Conservation (phyloP, 805 yeast species). For the Monosporozyma yasuniensis region DNA sequence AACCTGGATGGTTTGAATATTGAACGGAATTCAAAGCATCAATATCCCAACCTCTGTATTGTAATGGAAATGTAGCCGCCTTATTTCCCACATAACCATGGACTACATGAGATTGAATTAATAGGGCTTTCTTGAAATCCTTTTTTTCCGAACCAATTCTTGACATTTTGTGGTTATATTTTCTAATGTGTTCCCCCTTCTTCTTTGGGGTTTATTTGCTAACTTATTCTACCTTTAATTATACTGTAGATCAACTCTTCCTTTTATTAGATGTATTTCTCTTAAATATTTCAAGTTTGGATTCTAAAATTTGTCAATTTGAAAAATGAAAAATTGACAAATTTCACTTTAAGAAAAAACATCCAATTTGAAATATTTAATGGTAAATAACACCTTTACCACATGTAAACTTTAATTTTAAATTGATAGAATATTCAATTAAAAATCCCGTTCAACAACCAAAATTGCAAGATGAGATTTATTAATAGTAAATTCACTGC, state of each 20-base stretch:
- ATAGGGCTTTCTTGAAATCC: slow-evolving; percentile 30
- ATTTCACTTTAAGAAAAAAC: neutral
- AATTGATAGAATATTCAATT: neutral
- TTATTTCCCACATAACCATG: slow-evolving; percentile 94
- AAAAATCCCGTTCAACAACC: too few relatives aligned
- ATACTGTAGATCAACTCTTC: too few relatives aligned
- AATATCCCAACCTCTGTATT: slow-evolving; percentile 83
- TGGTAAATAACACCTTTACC: too few relatives aligned
- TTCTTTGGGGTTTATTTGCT: neutral
- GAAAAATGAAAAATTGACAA: neutral
- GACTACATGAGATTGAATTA: slow-evolving; percentile 81
- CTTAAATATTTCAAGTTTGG: too few relatives aligned
- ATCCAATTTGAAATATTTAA: too few relatives aligned
- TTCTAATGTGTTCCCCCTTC: too few relatives aligned
- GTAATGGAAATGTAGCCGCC: slow-evolving; percentile 85
- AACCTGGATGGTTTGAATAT: slow-evolving; percentile 88
- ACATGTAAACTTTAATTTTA: too few relatives aligned
- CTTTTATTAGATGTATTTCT: too few relatives aligned
- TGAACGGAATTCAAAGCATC: slow-evolving; percentile 86
- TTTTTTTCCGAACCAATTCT: neutral
- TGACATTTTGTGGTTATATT: neutral
- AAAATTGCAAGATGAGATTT: slow-evolving; percentile 17
- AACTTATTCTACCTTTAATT: too few relatives aligned
- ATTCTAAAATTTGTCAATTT: neutral
- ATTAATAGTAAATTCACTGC: slow-evolving; percentile 20